Evolutionary conservation across 2,329 filamentous ascomycete species (phyloP).

Genomic region (Diaporthe australafricana): DNA sequence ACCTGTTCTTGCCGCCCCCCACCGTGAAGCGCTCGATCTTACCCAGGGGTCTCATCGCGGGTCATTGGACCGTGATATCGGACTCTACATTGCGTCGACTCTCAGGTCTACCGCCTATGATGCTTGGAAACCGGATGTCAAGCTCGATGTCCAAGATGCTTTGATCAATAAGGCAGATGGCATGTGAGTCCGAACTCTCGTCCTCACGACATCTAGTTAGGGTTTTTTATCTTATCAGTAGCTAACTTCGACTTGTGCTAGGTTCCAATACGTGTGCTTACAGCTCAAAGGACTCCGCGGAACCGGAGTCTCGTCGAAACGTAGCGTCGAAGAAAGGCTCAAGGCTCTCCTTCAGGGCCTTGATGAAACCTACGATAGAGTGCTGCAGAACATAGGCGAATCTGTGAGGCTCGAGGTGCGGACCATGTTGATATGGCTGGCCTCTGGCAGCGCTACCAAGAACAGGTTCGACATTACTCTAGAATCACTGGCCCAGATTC

Average conservation of each 20-base stretch:
- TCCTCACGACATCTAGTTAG: background rate
- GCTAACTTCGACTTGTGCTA: background rate
- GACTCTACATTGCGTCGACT: background rate
- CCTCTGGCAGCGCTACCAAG: background rate
- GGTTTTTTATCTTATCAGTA: background rate
- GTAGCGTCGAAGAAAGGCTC: background rate
- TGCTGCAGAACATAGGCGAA: background rate
- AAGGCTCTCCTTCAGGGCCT: background rate
- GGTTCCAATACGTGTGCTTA: background rate
- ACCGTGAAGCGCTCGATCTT: background rate
- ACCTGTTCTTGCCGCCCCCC: background rate
- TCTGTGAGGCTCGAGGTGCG: background rate
- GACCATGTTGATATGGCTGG: background rate
- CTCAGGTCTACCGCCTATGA: background rate
- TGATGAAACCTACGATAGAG: background rate
- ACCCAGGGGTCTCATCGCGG: background rate
- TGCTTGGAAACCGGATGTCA: background rate
- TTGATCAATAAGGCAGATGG: background rate
- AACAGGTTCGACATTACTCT: background rate
- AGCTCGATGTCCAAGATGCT: background rate
- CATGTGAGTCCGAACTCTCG: background rate
- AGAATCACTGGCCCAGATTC: background rate
- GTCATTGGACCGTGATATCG: background rate
- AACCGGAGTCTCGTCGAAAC: background rate
- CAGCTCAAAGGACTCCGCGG: background rate